Base-by-base conservation (phyloP, 2,329 filamentous ascomycete genomes). In the Teratosphaeriaceae sp. region DNA sequence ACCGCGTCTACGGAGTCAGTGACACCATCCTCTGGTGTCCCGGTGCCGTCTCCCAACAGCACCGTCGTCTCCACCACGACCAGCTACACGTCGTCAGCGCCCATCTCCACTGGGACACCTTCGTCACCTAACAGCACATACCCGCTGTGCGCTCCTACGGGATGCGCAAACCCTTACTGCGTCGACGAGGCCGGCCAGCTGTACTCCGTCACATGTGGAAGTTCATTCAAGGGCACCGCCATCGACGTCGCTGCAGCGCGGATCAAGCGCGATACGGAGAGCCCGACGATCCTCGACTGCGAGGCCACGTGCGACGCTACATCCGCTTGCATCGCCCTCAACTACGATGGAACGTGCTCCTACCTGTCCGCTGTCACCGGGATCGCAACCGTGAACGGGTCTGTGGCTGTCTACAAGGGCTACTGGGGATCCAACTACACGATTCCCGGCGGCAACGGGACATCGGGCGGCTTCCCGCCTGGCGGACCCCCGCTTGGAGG, bases 321-420 rank as follows among this genome's bases (percentile, higher is more conserved):
- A 3, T 7, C 15, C 8, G 34, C 12, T 9, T 45, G 43, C 20
- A 22, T 46, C 15, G 44, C 40, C 9, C 13, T 40, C 2, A 46
- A 46, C 40, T 39, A 44, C 26, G 18, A 42, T 15, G 24, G 15
- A 5, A 6, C n/a, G 5, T 46, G 43, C 36, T 29, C 38, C 15
- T 18, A 23, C 9, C 19, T 46, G n/a, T 26, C 31, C 16, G 24
- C 24, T 29, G 29, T 46, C 11, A 24, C 18, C 24, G 39, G 43
- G 9, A 24, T 40, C 6, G 21, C 21, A 13, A 9, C 16, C 15
- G 38, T 31, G 11, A 26, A 23, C 20, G 39, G 43, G 8, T 38
- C 43, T 15, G 20, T 38, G 7, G 38, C 43, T 20, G 31, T 31
- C 12, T 38, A 16, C 7, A 38, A 38, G 36, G 36, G 36, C 20